Evolutionary conservation across 2,329 filamentous ascomycete species (phyloP).

Genomic region (Paecilomyces fulvus): DNA sequence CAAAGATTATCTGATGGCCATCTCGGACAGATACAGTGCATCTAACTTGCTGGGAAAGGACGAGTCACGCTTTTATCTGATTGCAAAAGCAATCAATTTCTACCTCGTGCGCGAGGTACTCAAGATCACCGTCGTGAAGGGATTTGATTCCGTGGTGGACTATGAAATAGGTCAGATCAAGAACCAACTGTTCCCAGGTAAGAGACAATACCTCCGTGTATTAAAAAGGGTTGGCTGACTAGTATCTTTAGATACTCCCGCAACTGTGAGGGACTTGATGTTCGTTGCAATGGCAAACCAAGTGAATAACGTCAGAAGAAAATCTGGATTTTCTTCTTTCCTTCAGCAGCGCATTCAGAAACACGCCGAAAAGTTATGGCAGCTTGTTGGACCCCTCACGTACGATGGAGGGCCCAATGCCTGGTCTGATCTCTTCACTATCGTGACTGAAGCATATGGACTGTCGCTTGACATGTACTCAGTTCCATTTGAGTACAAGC

Average conservation of each 20-base stretch:
- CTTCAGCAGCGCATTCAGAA: constrained; percentile 10
- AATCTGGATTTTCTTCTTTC: constrained; percentile 17
- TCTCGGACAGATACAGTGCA: constrained; percentile 8
- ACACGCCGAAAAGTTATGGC: constrained; percentile 13
- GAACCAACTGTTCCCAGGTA: constrained; percentile 12
- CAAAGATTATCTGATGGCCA: constrained; percentile 13
- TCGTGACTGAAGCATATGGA: constrained; percentile 20
- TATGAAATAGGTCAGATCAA: constrained; percentile 13
- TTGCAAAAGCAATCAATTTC: constrained; percentile 21
- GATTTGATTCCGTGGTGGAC: constrained; percentile 15
- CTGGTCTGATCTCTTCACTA: constrained; percentile 12
- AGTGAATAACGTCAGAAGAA: constrained; percentile 10
- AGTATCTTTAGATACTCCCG: constrained; percentile 10
- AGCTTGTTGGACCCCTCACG: constrained; percentile 15
- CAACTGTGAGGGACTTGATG: constrained; percentile 12
- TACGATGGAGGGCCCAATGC: constrained; percentile 5
- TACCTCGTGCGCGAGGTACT: constrained; percentile 16
- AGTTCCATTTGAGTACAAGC: constrained; percentile 16
- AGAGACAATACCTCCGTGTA: not conserved
- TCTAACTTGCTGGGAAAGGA: constrained; percentile 14
- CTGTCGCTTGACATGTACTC: constrained; percentile 20
- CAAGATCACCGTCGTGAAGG: constrained; percentile 15
- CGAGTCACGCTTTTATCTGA: constrained; percentile 13
- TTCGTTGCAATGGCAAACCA: constrained; percentile 12
- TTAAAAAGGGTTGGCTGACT: not conserved